These are phyloP conservation scores for Clavispora asparagi DNA, from an alignment of 805 yeast genomes.

Conservation along the genomic window DNA sequence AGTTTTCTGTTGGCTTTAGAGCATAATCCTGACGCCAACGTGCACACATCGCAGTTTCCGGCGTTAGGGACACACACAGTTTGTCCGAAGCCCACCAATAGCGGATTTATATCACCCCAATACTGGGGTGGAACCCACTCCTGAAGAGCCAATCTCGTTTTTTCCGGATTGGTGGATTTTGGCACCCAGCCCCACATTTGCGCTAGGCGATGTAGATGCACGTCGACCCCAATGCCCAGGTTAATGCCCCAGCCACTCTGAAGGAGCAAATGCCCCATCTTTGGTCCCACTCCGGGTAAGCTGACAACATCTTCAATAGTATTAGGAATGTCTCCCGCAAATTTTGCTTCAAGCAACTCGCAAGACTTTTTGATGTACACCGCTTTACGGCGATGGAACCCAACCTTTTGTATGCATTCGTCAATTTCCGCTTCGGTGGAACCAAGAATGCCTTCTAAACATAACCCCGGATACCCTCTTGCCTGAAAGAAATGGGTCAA, in stretches of 20 bases:
- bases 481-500: constrained; percentile 45
- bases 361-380: constrained; percentile 60
- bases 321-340: constrained; percentile 67
- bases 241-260: constrained; percentile 79
- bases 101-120: constrained; percentile 84
- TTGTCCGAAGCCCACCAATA: constrained; percentile 92
- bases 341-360: constrained; percentile 43
- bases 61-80: constrained; percentile 73
- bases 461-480: constrained; percentile 45
- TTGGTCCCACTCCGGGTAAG: constrained; percentile 93
- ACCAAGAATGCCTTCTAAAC: constrained; percentile 47
- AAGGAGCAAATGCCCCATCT: constrained; percentile 80
- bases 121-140: constrained; percentile 65
- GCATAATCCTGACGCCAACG: constrained; percentile 54
- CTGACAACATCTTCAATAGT: constrained; percentile 58
- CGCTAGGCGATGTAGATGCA: constrained; percentile 78
- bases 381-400: constrained; percentile 82
- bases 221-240: constrained; percentile 91
- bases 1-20: constrained; percentile 48
- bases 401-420: constrained; percentile 67
- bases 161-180: constrained; percentile 61
- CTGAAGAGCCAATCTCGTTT: constrained; percentile 63
- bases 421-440: constrained; percentile 58
- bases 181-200: constrained; percentile 77
- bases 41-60: constrained; percentile 66